These are phyloP conservation scores for Backusella psychrophila DNA, from an alignment of 192 early-diverging fungal species.

Conservation along the genomic window DNA sequence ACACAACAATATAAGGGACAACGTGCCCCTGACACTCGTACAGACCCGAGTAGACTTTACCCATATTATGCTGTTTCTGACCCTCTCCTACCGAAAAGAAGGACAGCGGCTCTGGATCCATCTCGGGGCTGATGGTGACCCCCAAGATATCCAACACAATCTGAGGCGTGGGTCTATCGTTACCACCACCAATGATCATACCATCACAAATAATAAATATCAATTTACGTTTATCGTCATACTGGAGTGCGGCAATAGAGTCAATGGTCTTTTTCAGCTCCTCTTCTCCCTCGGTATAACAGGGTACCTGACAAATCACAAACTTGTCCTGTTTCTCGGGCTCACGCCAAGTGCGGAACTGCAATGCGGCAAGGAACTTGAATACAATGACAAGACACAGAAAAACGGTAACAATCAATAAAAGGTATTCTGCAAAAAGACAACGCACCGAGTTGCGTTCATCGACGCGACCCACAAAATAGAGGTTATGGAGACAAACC, in stretches of 20 bases:
- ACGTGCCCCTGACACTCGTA: constrained; percentile 71
- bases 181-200: constrained; percentile 77
- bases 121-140: constrained; percentile 19
- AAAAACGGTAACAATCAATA: constrained; percentile 75
- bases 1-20: constrained; percentile 81
- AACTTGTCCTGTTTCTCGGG: constrained; percentile 73
- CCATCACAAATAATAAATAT: constrained; percentile 76
- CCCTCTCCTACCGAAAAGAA: constrained; percentile 78
- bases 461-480: constrained; percentile 87
- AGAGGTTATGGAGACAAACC: constrained; percentile 80
- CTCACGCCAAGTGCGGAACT: constrained; percentile 55
- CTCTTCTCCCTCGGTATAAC: constrained; percentile 80
- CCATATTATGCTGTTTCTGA: constrained; percentile 72
- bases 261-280: constrained; percentile 71
- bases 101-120: constrained; percentile 57
- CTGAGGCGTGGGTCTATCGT: constrained; percentile 75
- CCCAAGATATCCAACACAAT: constrained; percentile 81
- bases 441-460: constrained; percentile 72
- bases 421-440: constrained; percentile 82
- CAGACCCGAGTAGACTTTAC: constrained; percentile 77
- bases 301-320: constrained; percentile 75
- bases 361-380: constrained; percentile 74
- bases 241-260: constrained; percentile 64
- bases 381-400: constrained; percentile 81
- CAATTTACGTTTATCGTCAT: constrained; percentile 81